A percentile compares a stretch with the other conserved stretches of the same genome.
Conservation (phyloP, 306 rosid species). For the Citrullus amarus region DNA sequence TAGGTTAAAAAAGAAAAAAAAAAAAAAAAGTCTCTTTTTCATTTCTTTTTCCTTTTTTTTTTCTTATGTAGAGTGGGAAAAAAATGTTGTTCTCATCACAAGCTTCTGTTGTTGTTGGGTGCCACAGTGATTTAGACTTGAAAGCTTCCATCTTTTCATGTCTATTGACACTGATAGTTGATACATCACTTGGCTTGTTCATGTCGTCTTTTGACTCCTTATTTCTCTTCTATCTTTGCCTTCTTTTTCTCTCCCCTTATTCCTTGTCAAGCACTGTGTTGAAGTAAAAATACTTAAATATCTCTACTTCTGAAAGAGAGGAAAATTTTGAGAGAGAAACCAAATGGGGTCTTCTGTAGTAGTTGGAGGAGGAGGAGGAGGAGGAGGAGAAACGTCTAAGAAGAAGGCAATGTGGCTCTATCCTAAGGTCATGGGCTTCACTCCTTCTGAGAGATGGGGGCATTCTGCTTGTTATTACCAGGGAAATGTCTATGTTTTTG, state of each 20-base stretch:
- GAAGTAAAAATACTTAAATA: not conserved
- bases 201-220: conserved; percentile 58
- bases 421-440: conserved; percentile 68
- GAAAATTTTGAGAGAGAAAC: not conserved
- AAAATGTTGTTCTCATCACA: conserved; percentile 44
- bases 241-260: conserved; percentile 11
- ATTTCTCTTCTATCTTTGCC: conserved; percentile 11
- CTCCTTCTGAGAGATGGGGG: conserved; percentile 97
- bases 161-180: conserved; percentile 96
- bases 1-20: not conserved
- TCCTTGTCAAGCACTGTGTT: conserved; percentile 10
- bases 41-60: not conserved
- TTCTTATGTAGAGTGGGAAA: not conserved
- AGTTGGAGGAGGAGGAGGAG: conserved; percentile 11
- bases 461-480: conserved; percentile 74
- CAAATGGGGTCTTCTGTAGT: conserved; percentile 42
- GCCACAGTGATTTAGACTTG: conserved; percentile 96
- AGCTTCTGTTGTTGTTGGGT: conserved; percentile 71
- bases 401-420: conserved; percentile 96
- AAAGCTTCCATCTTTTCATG: conserved; percentile 99
- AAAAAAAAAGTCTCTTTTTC: not conserved
- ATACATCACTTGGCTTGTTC: conserved; percentile 74
- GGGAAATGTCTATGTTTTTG: conserved; percentile 65
- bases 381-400: conserved; percentile 35
- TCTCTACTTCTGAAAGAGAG: not conserved